Conservation (phyloP, 108 stramenopile genomes). For the Bacterosira constricta region DNA sequence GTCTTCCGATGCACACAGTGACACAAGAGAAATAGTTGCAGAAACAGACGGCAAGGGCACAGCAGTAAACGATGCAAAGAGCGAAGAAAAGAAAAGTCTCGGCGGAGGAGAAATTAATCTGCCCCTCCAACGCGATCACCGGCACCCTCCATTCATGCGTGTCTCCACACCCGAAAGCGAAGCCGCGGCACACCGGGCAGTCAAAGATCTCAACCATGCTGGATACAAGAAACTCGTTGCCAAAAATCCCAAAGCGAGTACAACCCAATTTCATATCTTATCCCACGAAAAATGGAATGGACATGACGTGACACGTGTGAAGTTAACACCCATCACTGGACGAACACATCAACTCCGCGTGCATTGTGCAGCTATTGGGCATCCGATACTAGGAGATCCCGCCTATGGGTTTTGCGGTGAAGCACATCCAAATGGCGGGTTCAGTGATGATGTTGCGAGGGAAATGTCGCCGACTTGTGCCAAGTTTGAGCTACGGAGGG, state of each 20-base stretch:
- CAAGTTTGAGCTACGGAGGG: constrained; percentile 38
- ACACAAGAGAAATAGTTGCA: not conserved
- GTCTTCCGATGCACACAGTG: not conserved
- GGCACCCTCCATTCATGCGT: constrained; percentile 79
- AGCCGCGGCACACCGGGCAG: constrained; percentile 53
- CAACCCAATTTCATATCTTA: constrained; percentile 57
- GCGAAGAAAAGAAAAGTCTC: not conserved
- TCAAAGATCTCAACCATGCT: constrained; percentile 60
- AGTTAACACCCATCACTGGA: constrained; percentile 64
- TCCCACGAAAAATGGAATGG: constrained; percentile 51
- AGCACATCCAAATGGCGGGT: constrained; percentile 53
- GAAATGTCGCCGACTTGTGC: constrained; percentile 41
- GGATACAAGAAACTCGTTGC: constrained; percentile 72
- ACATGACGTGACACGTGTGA: constrained; percentile 58
- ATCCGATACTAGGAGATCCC: constrained; percentile 86
- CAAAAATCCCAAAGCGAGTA: constrained; percentile 61
- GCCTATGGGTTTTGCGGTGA: constrained; percentile 73
- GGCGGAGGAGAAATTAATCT: constrained; percentile 71
- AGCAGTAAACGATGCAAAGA: not conserved
- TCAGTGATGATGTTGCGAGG: constrained; percentile 15
- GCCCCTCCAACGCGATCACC: constrained; percentile 74
- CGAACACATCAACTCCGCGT: constrained; percentile 86
- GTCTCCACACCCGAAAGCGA: constrained; percentile 63
- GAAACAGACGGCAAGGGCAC: not conserved
- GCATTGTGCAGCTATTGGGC: constrained; percentile 61